These are phyloP conservation scores for Pseudopyrenochaeta lycopersici DNA, from an alignment of 2,329 filamentous ascomycete species.

Conservation along the genomic window DNA sequence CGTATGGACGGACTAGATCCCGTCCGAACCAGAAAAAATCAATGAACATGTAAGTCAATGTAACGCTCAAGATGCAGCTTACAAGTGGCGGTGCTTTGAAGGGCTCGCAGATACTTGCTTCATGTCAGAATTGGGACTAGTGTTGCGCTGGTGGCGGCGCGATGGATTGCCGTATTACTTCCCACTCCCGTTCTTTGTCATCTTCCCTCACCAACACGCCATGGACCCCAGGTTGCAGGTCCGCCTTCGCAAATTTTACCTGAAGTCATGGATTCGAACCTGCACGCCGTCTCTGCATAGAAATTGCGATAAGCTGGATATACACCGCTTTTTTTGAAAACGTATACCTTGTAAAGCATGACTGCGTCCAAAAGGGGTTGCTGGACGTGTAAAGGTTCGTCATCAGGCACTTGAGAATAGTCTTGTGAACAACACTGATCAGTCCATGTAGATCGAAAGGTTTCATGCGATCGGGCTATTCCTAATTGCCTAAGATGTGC, in stretches of 20 bases:
- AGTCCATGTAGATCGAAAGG: constrained; percentile 12
- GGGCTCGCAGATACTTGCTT: constrained; percentile 14
- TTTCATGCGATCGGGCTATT: constrained; percentile 15
- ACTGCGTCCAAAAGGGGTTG: constrained; percentile 4
- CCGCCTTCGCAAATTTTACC: too few species aligned
- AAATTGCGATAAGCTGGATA: not conserved
- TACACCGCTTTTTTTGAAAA: not conserved
- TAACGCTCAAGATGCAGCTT: not conserved
- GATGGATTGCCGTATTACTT: not conserved
- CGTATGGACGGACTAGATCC: not conserved
- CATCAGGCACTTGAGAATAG: not conserved
- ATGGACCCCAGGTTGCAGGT: too few species aligned
- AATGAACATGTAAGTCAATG: not conserved
- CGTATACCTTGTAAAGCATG: not conserved
- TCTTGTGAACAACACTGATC: not conserved
- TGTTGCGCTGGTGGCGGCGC: not conserved
- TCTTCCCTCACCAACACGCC: not conserved
- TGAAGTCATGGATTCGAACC: too few species aligned
- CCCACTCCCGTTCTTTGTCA: not conserved
- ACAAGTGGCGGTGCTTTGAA: not conserved
- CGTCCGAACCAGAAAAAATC: not conserved
- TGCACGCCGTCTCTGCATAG: not conserved
- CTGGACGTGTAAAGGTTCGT: constrained; percentile 14
- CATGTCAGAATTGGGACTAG: constrained; percentile 2
- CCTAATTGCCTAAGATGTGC: constrained; percentile 15